A percentile compares a stretch with the other conserved stretches of the same genome.
phyloP scores from a whole-genome alignment of 805 yeast species.

The Ogataea nonfermentans region DNA sequence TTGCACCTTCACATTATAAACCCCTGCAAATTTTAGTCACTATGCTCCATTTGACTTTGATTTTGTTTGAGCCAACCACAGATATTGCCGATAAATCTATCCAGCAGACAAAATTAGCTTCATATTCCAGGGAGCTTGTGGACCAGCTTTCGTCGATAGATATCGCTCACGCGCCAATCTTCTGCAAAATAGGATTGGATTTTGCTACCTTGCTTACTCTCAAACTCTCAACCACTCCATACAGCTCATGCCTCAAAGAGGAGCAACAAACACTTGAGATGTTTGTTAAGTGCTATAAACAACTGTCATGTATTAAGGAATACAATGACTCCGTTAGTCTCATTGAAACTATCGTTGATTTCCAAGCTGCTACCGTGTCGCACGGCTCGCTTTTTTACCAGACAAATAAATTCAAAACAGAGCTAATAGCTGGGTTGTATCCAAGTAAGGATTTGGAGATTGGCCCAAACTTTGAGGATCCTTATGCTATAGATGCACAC shows the following conservation, averaged over 20 bases:
- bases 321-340: constrained; percentile 7
- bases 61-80: constrained; percentile 22
- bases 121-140: constrained; percentile 8
- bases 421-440: constrained; percentile 11
- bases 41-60: constrained; percentile 21
- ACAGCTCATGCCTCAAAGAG: constrained; percentile 7
- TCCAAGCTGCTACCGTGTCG: constrained; percentile 6
- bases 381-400: constrained; percentile 10
- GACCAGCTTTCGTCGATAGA: constrained; percentile 8
- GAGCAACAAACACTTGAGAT: constrained; percentile 8
- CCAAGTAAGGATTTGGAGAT: constrained; percentile 1
- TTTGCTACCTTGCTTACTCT: constrained; percentile 17
- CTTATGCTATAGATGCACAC: constrained; percentile 8
- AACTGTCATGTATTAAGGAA: constrained; percentile 2
- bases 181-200: constrained; percentile 25
- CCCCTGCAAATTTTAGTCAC: constrained; percentile 9
- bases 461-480: constrained; percentile 3
- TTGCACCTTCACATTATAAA: constrained; percentile 5
- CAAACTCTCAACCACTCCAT: constrained; percentile 12
- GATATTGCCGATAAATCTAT: constrained; percentile 9
- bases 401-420: constrained; percentile 7
- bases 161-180: constrained; percentile 21
- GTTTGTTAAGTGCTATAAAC: constrained; percentile 10
- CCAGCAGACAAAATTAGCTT: constrained; percentile 11
- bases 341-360: constrained; percentile 9